Base-by-base conservation (phyloP, 345 rosid species). In the Arabidopsis suecica region DNA sequence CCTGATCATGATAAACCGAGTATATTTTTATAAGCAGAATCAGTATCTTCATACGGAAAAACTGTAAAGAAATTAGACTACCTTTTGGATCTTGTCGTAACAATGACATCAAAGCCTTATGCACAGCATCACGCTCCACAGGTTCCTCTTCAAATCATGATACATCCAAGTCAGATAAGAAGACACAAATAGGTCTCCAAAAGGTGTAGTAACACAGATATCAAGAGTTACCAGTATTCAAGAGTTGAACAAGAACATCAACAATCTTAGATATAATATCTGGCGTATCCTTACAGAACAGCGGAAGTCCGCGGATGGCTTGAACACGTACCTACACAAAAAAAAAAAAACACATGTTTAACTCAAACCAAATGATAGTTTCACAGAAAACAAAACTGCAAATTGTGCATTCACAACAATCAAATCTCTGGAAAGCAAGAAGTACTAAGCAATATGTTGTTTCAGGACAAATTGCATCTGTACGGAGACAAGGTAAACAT, bases 31-130 rank as follows among this genome's bases (percentile, higher is more conserved):
- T 0, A 36, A 44, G 36, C 13, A 42, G 2, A 50, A 51, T 3
- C 40, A 54, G 20, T 16, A 51, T 14, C 11, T 40, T 50, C 69
- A 60, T 4, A 42, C 9, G 25, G 9, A 62, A 3, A 0, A 63
- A 53, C 38, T 25, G 32, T 34, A 68, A 57, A 8, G 2, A 57
- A 9, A 83, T n/a, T 56, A 80, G 71, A 58, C 71, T 82, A 96
- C 99, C 99, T 91, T 96, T 93, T 33, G 88, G 91, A 81, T 96
- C 98, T 85, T 93, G 99, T 83, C 98, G 85, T 86, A 93, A 61
- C 78, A 96, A 68, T 38, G 99, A 89, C 97, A 96, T 88, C 44
- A 96, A 87, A 57, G 99, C 98, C 82, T 93, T 93, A 75, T 88
- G 96, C 75, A 91, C 99, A 61, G 96, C 97, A 87, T 96, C 99